A percentile compares a stretch with the other conserved stretches of the same genome.
phyloP scores from a whole-genome alignment of 176 grass and related monocot species.

The Leersia perrieri region DNA sequence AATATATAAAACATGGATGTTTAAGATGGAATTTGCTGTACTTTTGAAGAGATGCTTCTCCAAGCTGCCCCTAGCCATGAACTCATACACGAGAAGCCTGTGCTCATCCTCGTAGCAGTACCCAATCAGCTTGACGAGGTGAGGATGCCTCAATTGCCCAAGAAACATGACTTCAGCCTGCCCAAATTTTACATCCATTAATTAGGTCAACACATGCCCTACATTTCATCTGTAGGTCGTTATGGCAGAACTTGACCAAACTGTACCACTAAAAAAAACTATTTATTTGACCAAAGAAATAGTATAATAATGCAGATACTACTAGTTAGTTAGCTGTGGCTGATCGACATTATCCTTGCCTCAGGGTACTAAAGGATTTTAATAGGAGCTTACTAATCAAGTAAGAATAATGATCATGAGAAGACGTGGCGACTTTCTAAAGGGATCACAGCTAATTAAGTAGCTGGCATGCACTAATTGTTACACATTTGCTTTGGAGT shows the following conservation, averaged over 20 bases:
- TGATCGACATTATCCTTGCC: neutral
- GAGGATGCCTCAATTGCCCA: slow-evolving; percentile 58
- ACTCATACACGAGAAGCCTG: slow-evolving; percentile 71
- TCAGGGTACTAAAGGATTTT: neutral
- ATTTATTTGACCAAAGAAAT: slow-evolving; percentile 10
- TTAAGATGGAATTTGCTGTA: slow-evolving; percentile 24
- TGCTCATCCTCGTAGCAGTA: slow-evolving; percentile 77
- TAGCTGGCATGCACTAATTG: neutral
- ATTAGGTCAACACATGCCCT: neutral
- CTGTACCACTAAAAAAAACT: neutral
- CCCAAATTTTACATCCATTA: neutral
- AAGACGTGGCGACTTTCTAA: slow-evolving; percentile 13
- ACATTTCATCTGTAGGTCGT: neutral
- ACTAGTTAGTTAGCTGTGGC: slow-evolving; percentile 1
- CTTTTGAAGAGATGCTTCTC: slow-evolving; percentile 82
- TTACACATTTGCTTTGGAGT: neutral
- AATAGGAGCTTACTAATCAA: neutral
- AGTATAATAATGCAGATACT: neutral
- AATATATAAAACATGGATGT: neutral
- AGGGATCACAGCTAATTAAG: slow-evolving; percentile 19
- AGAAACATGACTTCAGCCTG: slow-evolving; percentile 66
- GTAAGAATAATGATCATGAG: neutral
- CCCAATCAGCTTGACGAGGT: slow-evolving; percentile 71
- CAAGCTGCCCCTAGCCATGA: slow-evolving; percentile 58
- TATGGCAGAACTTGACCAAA: neutral